Evolutionary conservation across 1,139 yeast genomes (phyloP).

Genomic region (Geotrichum aggregatum): DNA sequence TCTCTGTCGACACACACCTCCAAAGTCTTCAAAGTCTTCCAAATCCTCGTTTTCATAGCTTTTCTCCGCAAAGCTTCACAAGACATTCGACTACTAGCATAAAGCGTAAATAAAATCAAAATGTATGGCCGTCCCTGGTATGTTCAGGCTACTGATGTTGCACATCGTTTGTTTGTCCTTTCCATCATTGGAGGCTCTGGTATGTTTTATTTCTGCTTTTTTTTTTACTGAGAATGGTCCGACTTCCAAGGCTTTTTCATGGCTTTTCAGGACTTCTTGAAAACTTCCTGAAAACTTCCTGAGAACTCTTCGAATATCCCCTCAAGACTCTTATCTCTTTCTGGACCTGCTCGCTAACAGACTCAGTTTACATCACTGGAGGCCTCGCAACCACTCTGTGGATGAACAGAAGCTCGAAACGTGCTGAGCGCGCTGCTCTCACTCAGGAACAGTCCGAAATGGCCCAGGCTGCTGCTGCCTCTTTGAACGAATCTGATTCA

Average conservation of each 20-base stretch:
- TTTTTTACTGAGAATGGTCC: not conserved
- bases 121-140: slow-evolving; percentile 63
- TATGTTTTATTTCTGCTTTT: slow-evolving; percentile 10
- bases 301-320: slow-evolving; percentile 3
- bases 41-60: too few relatives aligned
- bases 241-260: not conserved
- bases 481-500: slow-evolving; percentile 7
- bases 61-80: not conserved
- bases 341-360: too few relatives aligned
- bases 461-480: slow-evolving; percentile 11
- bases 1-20: too few relatives aligned
- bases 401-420: slow-evolving; percentile 41
- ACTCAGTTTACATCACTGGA: slow-evolving; percentile 51
- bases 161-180: slow-evolving; percentile 77
- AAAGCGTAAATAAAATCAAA: slow-evolving; percentile 8
- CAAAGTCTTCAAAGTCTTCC: too few relatives aligned
- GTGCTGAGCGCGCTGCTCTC: slow-evolving; percentile 11
- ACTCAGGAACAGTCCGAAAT: slow-evolving; percentile 12
- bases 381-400: slow-evolving; percentile 61
- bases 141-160: slow-evolving; percentile 69
- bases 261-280: not conserved
- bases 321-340: too few relatives aligned
- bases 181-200: slow-evolving; percentile 69
- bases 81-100: not conserved
- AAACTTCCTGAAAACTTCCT: not conserved